Percentiles rank a stretch among this genome's conserved stretches.
Evolutionary conservation across 2,329 filamentous ascomycete genomes (phyloP).

Genomic region (Cladophialophora yegresii): DNA sequence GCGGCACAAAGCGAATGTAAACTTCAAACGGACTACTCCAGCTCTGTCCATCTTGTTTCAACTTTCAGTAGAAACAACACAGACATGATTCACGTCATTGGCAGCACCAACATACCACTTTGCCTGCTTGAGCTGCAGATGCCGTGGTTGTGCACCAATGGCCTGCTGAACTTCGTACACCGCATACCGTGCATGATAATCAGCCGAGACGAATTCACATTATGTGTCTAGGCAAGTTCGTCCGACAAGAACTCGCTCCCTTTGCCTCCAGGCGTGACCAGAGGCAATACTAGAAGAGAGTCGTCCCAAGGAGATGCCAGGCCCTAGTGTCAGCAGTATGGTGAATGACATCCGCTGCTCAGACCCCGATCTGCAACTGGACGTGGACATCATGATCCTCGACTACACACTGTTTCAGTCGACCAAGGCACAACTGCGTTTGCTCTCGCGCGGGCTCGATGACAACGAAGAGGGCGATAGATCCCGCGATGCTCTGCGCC

Average conservation of each 20-base stretch:
- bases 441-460: conserved; percentile 2
- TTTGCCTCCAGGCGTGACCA: background rate
- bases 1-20: background rate
- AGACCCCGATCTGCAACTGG: conserved; percentile 33
- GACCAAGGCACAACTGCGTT: conserved; percentile 25
- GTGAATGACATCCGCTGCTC: conserved; percentile 34
- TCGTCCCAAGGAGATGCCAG: background rate
- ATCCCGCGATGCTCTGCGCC: conserved; percentile 1
- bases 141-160: background rate
- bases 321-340: background rate
- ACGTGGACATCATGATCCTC: conserved; percentile 36
- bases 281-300: background rate
- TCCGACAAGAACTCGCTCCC: background rate
- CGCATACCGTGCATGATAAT: background rate
- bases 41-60: background rate
- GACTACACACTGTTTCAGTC: conserved; percentile 36
- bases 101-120: background rate
- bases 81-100: background rate
- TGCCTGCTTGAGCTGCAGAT: background rate
- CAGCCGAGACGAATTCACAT: background rate
- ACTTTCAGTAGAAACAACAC: background rate
- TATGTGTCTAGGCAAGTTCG: background rate
- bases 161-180: background rate
- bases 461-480: background rate
- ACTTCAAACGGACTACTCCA: background rate